A percentile compares a stretch with the other conserved stretches of the same genome.
Conservation (phyloP, 2,329 filamentous ascomycete species). For the Monilinia laxa region DNA sequence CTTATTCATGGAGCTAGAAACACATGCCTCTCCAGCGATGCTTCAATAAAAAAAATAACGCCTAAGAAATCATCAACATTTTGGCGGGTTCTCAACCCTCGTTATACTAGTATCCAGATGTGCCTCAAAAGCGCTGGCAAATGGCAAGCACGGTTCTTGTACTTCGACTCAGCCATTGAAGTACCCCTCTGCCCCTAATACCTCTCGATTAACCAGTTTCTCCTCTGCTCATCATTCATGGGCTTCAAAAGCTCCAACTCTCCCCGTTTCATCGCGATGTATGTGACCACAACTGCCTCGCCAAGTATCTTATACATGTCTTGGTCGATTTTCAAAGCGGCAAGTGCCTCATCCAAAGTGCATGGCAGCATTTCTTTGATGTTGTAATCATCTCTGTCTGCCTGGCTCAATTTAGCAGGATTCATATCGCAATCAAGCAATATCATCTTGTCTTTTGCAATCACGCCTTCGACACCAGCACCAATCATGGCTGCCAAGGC, state of each 20-base stretch:
- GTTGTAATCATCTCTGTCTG: conserved; percentile 51
- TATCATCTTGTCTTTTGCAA: conserved; percentile 44
- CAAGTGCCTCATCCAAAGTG: conserved; percentile 55
- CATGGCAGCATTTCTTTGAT: conserved; percentile 55
- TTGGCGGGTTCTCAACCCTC: not conserved
- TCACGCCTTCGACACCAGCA: conserved; percentile 17
- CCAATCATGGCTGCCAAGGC: conserved; percentile 16
- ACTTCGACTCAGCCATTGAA: not conserved
- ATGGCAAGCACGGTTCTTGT: no score
- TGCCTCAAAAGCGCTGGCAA: not conserved
- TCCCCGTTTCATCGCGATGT: conserved; percentile 56
- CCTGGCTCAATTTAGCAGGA: conserved; percentile 50
- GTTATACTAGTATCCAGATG: not conserved
- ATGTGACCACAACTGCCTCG: conserved; percentile 53
- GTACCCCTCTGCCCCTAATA: conserved; percentile 47
- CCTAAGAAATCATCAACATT: not conserved
- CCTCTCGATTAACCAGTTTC: conserved; percentile 63
- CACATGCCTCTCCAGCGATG: not conserved
- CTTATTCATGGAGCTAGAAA: not conserved
- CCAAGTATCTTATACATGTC: conserved; percentile 50
- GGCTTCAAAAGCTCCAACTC: conserved; percentile 53
- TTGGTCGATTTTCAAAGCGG: conserved; percentile 50
- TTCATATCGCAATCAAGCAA: conserved; percentile 57
- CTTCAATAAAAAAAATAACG: not conserved
- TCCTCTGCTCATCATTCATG: conserved; percentile 51